phyloP scores from a whole-genome alignment of 768 basidiomycete genomes.

The Cubamyces lactineus region DNA sequence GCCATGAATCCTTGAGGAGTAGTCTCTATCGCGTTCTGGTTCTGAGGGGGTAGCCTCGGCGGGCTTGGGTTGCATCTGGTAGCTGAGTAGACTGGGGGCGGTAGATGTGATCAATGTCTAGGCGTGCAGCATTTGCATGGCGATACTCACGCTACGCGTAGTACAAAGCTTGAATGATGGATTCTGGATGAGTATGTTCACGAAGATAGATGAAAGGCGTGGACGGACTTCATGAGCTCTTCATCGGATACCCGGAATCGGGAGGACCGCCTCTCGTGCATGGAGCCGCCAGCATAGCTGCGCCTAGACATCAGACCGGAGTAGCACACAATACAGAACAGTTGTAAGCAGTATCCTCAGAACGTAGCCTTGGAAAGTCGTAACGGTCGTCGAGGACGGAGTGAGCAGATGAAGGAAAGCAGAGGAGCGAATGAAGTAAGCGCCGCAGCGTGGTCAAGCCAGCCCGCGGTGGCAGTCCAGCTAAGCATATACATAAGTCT shows the following conservation, averaged over 20 bases:
- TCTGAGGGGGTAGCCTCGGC: conserved; percentile 33
- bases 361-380: not conserved
- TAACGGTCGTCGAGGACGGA: conserved; percentile 5
- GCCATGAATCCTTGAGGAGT: conserved; percentile 64
- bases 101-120: conserved; percentile 22
- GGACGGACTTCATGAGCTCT: conserved; percentile 80
- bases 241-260: conserved; percentile 82
- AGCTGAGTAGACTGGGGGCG: conserved; percentile 62
- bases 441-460: conserved; percentile 3
- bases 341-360: too few relatives aligned
- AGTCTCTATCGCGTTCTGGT: conserved; percentile 57
- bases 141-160: conserved; percentile 78
- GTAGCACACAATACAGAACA: not conserved
- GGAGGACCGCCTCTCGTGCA: conserved; percentile 73
- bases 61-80: conserved; percentile 68
- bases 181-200: conserved; percentile 18
- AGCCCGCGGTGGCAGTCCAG: conserved; percentile 8
- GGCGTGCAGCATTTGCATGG: conserved; percentile 11
- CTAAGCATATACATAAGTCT: not conserved
- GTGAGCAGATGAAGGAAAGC: not conserved
- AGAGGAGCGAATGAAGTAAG: conserved; percentile 10
- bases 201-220: conserved; percentile 21
- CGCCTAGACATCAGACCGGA: conserved; percentile 62
- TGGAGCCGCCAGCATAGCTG: conserved; percentile 66
- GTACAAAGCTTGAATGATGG: conserved; percentile 58